Evolutionary conservation across 148 eudicot genomes (phyloP).

Genomic region (Fagopyrum esculentum): DNA sequence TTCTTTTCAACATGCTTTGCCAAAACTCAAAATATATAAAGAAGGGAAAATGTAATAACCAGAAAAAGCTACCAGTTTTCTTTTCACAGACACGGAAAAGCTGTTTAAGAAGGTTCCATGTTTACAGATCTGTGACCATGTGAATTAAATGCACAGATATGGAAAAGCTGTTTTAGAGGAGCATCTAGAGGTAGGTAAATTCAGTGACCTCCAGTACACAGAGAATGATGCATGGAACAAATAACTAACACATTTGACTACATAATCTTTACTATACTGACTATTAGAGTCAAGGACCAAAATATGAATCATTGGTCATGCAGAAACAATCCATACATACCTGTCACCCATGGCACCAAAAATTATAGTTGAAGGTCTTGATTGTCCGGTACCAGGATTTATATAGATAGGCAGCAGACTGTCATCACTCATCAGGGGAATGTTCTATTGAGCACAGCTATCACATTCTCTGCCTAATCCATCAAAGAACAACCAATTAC

Average conservation of each 20-base stretch:
- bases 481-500: slow-evolving; percentile 10
- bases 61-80: too few relatives aligned
- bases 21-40: too few relatives aligned
- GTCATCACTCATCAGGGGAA: slow-evolving; percentile 51
- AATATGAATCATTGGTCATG: neutral
- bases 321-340: slow-evolving; percentile 24
- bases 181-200: neutral
- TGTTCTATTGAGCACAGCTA: slow-evolving; percentile 68
- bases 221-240: neutral
- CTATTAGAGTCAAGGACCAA: neutral
- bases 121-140: neutral
- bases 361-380: slow-evolving; percentile 71
- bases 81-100: too few relatives aligned
- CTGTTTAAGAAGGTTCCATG: too few relatives aligned
- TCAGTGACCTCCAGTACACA: neutral
- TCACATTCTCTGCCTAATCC: slow-evolving; percentile 80
- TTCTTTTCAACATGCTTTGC: too few relatives aligned
- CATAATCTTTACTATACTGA: neutral
- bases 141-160: neutral
- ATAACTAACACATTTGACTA: neutral
- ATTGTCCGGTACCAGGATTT: slow-evolving; percentile 57
- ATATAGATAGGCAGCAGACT: slow-evolving; percentile 91
- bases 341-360: slow-evolving; percentile 99
- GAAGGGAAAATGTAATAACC: too few relatives aligned
- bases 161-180: neutral